Evolutionary conservation across 2,329 filamentous ascomycete species (phyloP).

Genomic region (Verruconis gallopava): DNA sequence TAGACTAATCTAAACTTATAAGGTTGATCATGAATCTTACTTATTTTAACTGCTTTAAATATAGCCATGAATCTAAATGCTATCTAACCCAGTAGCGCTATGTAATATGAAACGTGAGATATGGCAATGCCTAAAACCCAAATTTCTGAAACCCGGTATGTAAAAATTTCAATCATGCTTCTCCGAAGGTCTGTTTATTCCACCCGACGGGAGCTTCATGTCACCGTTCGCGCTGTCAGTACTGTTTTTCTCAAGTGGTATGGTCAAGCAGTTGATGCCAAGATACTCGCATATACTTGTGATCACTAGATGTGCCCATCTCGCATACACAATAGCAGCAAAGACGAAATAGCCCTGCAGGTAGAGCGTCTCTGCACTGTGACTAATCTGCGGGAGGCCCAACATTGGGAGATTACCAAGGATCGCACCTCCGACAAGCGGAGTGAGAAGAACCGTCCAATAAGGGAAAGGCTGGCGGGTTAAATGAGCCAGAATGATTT

Average conservation of each 20-base stretch:
- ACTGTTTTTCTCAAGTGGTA: conserved; percentile 29
- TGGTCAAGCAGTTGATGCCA: conserved; percentile 89
- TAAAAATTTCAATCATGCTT: conserved; percentile 2
- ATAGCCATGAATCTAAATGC: too few species aligned
- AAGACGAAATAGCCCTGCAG: conserved; percentile 76
- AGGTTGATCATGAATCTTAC: too few species aligned
- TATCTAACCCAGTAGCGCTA: too few species aligned
- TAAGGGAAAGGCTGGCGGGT: conserved; percentile 89
- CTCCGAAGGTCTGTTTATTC: background rate
- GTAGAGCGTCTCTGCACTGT: conserved; percentile 58
- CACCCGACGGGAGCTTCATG: background rate
- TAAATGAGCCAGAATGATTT: conserved; percentile 94
- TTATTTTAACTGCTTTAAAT: too few species aligned
- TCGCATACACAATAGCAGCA: conserved; percentile 72
- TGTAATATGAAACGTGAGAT: too few species aligned
- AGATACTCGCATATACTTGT: conserved; percentile 83
- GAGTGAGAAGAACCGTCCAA: conserved; percentile 85
- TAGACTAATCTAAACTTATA: too few species aligned
- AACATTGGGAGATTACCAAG: conserved; percentile 61
- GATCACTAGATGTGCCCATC: conserved; percentile 86
- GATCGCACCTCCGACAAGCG: conserved; percentile 72
- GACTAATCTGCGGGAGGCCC: conserved; percentile 4
- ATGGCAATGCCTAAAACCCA: too few species aligned
- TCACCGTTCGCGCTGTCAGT: background rate
- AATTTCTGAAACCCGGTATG: too few species aligned